These are phyloP conservation scores for Fraxinus anomala DNA, from an alignment of 257 asterid genomes.

Conservation along the genomic window DNA sequence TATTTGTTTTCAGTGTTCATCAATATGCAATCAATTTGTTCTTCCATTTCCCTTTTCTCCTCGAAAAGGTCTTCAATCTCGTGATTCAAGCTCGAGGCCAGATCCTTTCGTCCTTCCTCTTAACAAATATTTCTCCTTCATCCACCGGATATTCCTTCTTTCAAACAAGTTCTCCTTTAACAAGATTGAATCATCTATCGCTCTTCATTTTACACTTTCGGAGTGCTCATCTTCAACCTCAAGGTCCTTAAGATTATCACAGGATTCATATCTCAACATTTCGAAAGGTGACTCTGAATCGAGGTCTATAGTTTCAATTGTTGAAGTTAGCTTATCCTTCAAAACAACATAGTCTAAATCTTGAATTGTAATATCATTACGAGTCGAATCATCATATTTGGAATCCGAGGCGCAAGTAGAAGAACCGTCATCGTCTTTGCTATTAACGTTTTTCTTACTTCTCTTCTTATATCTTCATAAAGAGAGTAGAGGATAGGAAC, in stretches of 20 bases:
- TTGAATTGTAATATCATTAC: neutral
- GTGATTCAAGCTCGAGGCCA: slow-evolving; percentile 35
- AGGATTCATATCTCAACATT: slow-evolving; percentile 21
- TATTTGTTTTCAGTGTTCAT: slow-evolving; percentile 39
- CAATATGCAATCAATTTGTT: slow-evolving; percentile 33
- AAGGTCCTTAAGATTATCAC: slow-evolving; percentile 29
- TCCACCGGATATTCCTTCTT: neutral
- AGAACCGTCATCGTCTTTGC: slow-evolving; percentile 15
- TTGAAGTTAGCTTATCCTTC: slow-evolving; percentile 41
- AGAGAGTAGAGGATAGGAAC: slow-evolving; percentile 33
- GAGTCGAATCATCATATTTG: slow-evolving; percentile 28
- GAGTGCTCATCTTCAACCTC: slow-evolving; percentile 30
- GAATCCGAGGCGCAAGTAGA: slow-evolving; percentile 28
- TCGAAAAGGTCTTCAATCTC: slow-evolving; percentile 25
- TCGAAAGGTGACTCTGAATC: slow-evolving; percentile 11
- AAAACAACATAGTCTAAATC: slow-evolving; percentile 34
- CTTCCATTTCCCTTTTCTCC: slow-evolving; percentile 37
- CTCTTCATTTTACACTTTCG: slow-evolving; percentile 12
- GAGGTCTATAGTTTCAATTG: slow-evolving; percentile 24
- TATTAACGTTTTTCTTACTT: slow-evolving; percentile 24
- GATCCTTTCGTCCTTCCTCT: slow-evolving; percentile 38
- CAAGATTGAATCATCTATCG: slow-evolving; percentile 6
- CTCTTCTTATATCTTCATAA: slow-evolving; percentile 38
- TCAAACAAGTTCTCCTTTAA: no score
- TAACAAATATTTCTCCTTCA: slow-evolving; percentile 27